Base-by-base conservation (phyloP, 2,329 filamentous ascomycete species). In the Fusarium proliferatum region DNA sequence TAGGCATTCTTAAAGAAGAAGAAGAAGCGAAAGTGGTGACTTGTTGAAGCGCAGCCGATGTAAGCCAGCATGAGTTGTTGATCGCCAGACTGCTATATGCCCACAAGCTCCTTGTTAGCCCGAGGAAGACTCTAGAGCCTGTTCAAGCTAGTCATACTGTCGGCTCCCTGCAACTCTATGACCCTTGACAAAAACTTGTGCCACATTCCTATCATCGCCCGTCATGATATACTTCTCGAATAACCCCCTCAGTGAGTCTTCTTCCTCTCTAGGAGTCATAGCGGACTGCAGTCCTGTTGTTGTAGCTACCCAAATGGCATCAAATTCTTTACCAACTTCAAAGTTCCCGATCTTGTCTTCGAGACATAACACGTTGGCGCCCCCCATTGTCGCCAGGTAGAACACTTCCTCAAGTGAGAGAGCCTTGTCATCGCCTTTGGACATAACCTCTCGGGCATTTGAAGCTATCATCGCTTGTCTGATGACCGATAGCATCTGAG, bases 181-280 rank as follows among this genome's bases (percentile, higher is more conserved):
- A 2, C 66, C 66, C n/a, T 16, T 63, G 0, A 69, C 49, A 57
- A 56, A 69, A 3, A 69, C 66, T 10, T 69, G 57, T 10, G 66
- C 57, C 3, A 69, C 49, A 10, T 69, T 69, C 17, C 66, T 43
- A 19, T 69, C 66, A 23, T 69, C 66, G 10, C 64, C 66, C 1
- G 66, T 69, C 64, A 69, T 69, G 1, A 69, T 17, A 36, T 69
- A 69, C n/a, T 69, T 69, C 28, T 69, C 66, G 33, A 69, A 69
- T 9, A 69, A 12, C 0, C 43, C 48, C 10, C 57, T 68, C 8
- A 69, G 3, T 0, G 57, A 69, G 11, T 69, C 66, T 2, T 34
- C 49, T 9, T 56, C 33, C 16, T 69, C 66, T 17, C 34, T 43
- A 0, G 66, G 66, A 0, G 66, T 69, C 66, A 69, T 69, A 30